Conservation (phyloP, 306 rosid species). For the Inga oerstediana region DNA sequence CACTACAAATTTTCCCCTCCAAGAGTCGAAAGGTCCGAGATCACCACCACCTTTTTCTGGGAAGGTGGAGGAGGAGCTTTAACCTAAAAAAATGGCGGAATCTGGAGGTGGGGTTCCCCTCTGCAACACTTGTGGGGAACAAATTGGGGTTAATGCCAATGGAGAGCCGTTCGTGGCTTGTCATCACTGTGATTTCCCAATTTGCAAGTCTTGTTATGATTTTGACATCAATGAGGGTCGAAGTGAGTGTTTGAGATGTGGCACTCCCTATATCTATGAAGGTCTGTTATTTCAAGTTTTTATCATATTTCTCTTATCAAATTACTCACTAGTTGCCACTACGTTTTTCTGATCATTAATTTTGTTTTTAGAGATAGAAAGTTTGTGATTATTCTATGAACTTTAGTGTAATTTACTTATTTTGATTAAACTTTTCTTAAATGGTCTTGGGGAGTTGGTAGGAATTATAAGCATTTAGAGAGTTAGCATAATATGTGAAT, state of each 20-base stretch:
- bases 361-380: background rate
- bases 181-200: slow-evolving; percentile 67
- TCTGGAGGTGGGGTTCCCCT: slow-evolving; percentile 53
- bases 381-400: background rate
- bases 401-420: background rate
- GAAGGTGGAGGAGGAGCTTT: slow-evolving; percentile 21
- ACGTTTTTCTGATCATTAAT: background rate
- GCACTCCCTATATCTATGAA: slow-evolving; percentile 76
- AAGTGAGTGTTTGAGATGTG: slow-evolving; percentile 69
- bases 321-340: background rate
- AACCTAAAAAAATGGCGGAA: slow-evolving; percentile 53
- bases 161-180: slow-evolving; percentile 83
- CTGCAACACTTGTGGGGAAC: slow-evolving; percentile 86
- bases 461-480: background rate
- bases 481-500: background rate
- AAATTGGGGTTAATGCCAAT: slow-evolving; percentile 58
- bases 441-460: background rate
- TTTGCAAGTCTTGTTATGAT: slow-evolving; percentile 77
- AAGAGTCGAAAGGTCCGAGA: slow-evolving; percentile 33
- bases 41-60: background rate
- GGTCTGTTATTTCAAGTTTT: slow-evolving; percentile 1
- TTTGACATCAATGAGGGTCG: slow-evolving; percentile 69
- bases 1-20: slow-evolving; percentile 8
- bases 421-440: background rate
- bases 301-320: background rate